A percentile compares a stretch with the other conserved stretches of the same genome.
phyloP scores from a whole-genome alignment of 2,329 filamentous ascomycete genomes.

The Colletotrichum zoysiae region DNA sequence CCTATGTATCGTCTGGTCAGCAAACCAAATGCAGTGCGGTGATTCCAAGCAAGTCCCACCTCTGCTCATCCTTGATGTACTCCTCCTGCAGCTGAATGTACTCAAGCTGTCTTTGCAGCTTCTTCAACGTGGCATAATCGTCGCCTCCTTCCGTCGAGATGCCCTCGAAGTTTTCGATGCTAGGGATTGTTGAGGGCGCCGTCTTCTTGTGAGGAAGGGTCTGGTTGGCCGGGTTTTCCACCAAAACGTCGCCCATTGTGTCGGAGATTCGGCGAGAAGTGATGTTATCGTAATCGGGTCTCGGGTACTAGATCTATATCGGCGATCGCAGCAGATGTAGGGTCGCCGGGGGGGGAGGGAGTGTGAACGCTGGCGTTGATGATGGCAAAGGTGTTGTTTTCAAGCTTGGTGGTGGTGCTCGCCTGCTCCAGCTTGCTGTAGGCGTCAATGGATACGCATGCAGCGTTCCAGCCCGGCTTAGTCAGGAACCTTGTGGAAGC shows the following conservation, averaged over 20 bases:
- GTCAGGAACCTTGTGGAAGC: constrained; percentile 26
- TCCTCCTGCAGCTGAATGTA: constrained; percentile 98
- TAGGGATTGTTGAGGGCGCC: constrained; percentile 83
- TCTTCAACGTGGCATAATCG: constrained; percentile 96
- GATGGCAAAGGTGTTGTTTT: constrained; percentile 30
- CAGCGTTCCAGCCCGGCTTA: constrained; percentile 42
- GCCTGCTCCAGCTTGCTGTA: constrained; percentile 37
- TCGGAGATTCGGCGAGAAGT: constrained; percentile 25
- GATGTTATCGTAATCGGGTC: background rate
- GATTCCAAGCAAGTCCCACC: constrained; percentile 60
- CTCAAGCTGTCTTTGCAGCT: constrained; percentile 95
- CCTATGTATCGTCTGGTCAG: constrained; percentile 58
- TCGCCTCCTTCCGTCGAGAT: constrained; percentile 84
- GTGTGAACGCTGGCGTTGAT: constrained; percentile 1
- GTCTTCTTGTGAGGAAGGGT: constrained; percentile 85
- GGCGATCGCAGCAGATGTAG: background rate
- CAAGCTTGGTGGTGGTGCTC: constrained; percentile 14
- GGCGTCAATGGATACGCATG: constrained; percentile 44
- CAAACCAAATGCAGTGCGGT: constrained; percentile 6
- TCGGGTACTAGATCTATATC: background rate
- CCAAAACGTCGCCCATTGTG: constrained; percentile 86
- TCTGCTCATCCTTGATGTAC: constrained; percentile 99
- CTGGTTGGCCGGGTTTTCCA: constrained; percentile 83
- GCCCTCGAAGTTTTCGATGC: constrained; percentile 91
- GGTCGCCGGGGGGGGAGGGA: constrained; percentile 6